phyloP scores from a whole-genome alignment of 139 green algal genomes.

The Picochlorum sp. region DNA sequence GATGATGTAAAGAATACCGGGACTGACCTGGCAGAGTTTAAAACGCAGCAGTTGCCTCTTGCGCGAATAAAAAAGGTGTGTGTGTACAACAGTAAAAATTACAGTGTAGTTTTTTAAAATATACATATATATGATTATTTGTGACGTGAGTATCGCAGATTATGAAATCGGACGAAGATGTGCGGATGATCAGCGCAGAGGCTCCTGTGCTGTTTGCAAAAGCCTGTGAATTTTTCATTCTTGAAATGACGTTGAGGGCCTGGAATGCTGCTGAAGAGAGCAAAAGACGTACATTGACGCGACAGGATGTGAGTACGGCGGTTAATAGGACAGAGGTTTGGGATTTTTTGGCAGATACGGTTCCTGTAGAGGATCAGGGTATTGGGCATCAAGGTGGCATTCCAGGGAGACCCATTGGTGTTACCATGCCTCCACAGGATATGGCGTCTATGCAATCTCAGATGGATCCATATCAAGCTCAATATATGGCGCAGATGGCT shows the following conservation, averaged over 20 bases:
- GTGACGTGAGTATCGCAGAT: conserved; percentile 65
- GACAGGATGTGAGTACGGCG: conserved; percentile 88
- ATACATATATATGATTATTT: not conserved
- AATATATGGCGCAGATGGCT: not conserved
- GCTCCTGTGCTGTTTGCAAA: conserved; percentile 96
- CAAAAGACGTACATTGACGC: conserved; percentile 91
- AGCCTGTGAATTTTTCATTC: conserved; percentile 67
- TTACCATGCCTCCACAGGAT: too few species aligned
- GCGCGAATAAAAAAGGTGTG: conserved; percentile 95
- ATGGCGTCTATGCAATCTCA: too few species aligned
- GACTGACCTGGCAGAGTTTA: conserved; percentile 74
- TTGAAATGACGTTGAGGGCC: conserved; percentile 82
- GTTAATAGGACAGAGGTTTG: conserved; percentile 92
- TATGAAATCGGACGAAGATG: conserved; percentile 98
- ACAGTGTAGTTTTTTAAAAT: not conserved
- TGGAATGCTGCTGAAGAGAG: conserved; percentile 95
- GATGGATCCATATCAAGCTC: not conserved
- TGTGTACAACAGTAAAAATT: not conserved
- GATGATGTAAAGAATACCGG: conserved; percentile 66
- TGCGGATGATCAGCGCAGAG: conserved; percentile 93
- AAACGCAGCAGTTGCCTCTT: conserved; percentile 93
- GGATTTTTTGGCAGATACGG: conserved; percentile 95
- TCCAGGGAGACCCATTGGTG: not conserved
- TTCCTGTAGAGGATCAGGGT: conserved; percentile 58
- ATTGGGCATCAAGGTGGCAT: not conserved